Evolutionary conservation across 495 filamentous ascomycete species (phyloP).

Genomic region (Cercophora samala): DNA sequence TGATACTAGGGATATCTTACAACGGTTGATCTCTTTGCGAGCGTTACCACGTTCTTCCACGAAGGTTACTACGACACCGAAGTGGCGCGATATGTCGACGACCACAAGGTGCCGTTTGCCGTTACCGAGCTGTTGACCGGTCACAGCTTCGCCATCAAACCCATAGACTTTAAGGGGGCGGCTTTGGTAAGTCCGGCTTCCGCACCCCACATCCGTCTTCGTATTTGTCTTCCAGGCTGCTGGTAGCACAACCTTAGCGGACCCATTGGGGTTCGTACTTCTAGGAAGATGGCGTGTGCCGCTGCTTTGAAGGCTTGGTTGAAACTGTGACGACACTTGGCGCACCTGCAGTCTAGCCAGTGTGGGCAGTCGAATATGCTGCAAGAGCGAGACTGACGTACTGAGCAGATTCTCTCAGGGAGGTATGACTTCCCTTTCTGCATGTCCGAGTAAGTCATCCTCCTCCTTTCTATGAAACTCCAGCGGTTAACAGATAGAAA

Average conservation of each 20-base stretch:
- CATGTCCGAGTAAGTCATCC: neutral
- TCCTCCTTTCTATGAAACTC: constrained; percentile 6
- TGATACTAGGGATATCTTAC: constrained; percentile 30
- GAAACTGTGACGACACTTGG: neutral
- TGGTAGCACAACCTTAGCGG: neutral
- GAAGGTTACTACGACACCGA: constrained; percentile 28
- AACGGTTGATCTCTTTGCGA: constrained; percentile 28
- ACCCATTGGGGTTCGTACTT: neutral
- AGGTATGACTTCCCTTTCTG: neutral
- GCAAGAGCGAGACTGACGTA: neutral
- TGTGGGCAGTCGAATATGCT: neutral
- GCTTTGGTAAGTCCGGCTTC: neutral
- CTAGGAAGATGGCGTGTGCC: neutral
- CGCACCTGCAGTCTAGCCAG: constrained; percentile 8
- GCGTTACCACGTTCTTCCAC: constrained; percentile 36
- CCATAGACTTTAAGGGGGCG: neutral
- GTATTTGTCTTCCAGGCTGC: neutral
- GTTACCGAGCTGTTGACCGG: constrained; percentile 31
- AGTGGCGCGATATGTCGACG: constrained; percentile 30
- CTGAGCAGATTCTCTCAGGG: constrained; percentile 4
- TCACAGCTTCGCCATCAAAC: neutral
- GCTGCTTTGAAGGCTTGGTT: neutral
- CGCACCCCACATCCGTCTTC: neutral
- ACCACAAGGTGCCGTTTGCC: constrained; percentile 30
- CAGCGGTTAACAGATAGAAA: neutral